Percentiles rank a stretch among this genome's conserved stretches.
These are phyloP conservation scores for Corylus heterophylla DNA, from an alignment of 306 rosid species.

Conservation along the genomic window DNA sequence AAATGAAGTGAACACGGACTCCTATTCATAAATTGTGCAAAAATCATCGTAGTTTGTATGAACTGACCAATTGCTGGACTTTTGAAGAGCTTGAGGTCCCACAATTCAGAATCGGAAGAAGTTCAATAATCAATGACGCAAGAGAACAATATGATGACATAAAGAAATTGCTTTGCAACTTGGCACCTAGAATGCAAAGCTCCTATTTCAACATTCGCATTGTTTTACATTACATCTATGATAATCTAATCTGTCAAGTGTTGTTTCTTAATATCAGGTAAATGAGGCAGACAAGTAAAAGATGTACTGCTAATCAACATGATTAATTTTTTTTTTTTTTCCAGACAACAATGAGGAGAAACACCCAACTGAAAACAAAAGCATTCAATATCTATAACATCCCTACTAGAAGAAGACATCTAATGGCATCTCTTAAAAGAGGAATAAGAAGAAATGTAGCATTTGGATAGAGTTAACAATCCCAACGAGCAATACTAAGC, in stretches of 20 bases:
- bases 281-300: conserved; percentile 1
- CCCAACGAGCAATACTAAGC: conserved; percentile 36
- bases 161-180: not conserved
- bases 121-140: not conserved
- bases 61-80: no score
- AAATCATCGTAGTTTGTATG: no score
- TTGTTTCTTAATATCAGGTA: not conserved
- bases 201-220: not conserved
- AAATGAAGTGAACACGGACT: no score
- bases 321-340: not conserved
- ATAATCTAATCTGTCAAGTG: not conserved
- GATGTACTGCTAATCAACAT: not conserved
- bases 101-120: not conserved
- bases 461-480: conserved; percentile 29
- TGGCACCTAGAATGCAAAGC: not conserved
- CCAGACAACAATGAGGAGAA: not conserved
- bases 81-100: not conserved
- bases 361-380: not conserved
- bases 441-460: conserved; percentile 12
- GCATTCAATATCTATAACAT: conserved; percentile 32
- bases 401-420: conserved; percentile 29
- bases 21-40: no score
- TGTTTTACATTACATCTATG: not conserved
- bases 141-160: not conserved
- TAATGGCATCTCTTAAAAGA: conserved; percentile 23